Evolutionary conservation across 1,139 yeast species (phyloP).

Genomic region (Suhomyces yuchorum): DNA sequence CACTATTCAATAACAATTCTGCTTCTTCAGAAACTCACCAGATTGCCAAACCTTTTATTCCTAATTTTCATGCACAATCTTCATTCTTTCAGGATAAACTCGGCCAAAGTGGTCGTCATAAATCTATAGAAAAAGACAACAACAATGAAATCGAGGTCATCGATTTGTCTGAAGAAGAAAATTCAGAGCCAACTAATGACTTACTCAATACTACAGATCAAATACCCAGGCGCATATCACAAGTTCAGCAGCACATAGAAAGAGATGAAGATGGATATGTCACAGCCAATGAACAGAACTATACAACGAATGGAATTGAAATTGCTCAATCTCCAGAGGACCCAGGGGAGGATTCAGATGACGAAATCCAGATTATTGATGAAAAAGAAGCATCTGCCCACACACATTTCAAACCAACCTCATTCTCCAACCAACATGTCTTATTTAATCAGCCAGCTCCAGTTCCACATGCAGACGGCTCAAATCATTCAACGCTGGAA

Average conservation of each 20-base stretch:
- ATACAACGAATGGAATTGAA: not conserved
- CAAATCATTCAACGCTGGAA: slow-evolving; percentile 2
- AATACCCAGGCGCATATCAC: not conserved
- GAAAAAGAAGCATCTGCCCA: slow-evolving; percentile 21
- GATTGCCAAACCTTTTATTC: not conserved
- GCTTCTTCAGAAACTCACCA: not conserved
- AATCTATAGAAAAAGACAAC: not conserved
- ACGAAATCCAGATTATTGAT: slow-evolving; percentile 27
- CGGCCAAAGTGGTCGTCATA: not conserved
- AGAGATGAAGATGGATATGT: not conserved
- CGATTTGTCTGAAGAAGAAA: slow-evolving; percentile 14
- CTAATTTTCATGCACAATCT: not conserved
- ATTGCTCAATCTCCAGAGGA: not conserved
- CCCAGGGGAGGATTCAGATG: slow-evolving; percentile 17
- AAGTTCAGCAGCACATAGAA: not conserved
- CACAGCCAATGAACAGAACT: not conserved
- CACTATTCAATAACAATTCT: not conserved
- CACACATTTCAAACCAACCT: slow-evolving; percentile 22
- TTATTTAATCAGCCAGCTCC: slow-evolving; percentile 37
- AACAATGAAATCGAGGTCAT: slow-evolving; percentile 11
- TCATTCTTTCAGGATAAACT: not conserved
- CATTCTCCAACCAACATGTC: slow-evolving; percentile 15
- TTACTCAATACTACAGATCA: not conserved
- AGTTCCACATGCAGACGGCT: slow-evolving; percentile 29
- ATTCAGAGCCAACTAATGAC: not conserved